These are phyloP conservation scores for Scheffersomyces illinoinensis DNA, from an alignment of 1,139 yeast species.

Conservation along the genomic window DNA sequence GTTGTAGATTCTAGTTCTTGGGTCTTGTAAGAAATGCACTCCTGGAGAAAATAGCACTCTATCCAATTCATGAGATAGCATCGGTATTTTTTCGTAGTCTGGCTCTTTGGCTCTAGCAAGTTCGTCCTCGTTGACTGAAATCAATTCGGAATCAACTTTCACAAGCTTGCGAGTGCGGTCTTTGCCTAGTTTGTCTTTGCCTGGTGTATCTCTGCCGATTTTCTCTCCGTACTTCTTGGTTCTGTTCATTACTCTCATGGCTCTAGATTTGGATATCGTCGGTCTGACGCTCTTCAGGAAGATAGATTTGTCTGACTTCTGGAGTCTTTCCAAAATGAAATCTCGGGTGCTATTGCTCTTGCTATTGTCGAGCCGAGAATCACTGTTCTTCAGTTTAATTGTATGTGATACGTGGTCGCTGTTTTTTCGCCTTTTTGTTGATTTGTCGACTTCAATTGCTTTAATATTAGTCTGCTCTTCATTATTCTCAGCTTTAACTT, in stretches of 20 bases:
- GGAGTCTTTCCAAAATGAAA: neutral
- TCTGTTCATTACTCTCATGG: neutral
- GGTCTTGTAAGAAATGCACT: conserved; percentile 76
- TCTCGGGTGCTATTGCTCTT: neutral
- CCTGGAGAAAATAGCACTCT: conserved; percentile 80
- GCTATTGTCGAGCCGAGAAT: neutral
- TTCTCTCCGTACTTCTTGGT: neutral
- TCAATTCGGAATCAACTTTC: conserved; percentile 1
- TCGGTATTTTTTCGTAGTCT: conserved; percentile 31
- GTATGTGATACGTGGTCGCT: neutral
- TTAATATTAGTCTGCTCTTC: conserved; percentile 3
- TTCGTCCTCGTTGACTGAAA: conserved; percentile 8
- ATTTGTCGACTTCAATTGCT: conserved; percentile 2
- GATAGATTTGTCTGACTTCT: neutral
- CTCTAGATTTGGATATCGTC: neutral
- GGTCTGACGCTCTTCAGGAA: neutral
- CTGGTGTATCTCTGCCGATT: conserved; percentile 1
- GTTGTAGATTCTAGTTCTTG: conserved; percentile 71
- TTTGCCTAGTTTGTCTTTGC: neutral
- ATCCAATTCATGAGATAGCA: conserved; percentile 63
- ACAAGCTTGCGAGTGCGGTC: neutral
- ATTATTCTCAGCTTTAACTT: conserved; percentile 10
- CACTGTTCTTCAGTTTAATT: neutral
- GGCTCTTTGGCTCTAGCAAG: conserved; percentile 24
- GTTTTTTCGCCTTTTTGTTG: neutral